Base-by-base conservation (phyloP, 78 protist genomes). In the Tieghemostelium lacteum region DNA sequence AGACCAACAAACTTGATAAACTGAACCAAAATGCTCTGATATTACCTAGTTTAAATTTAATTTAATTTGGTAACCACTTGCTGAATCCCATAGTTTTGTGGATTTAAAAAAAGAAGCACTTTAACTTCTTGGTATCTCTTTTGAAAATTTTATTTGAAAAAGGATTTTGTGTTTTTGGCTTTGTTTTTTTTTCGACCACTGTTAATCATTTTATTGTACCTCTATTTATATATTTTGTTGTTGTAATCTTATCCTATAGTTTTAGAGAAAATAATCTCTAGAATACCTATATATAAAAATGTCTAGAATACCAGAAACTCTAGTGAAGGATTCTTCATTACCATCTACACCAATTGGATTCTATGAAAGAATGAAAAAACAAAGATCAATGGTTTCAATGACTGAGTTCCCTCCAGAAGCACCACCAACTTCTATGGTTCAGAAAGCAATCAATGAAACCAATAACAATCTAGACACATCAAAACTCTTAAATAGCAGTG, bases 1-100 rank as follows among this genome's bases (percentile, higher is more conserved):
- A 1, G 98, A 87, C 99, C 99, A 98, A n/a, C 96, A 92, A 16
- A 98, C 93, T 80, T 96, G 98, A 92, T 98, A 99, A 39, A 98
- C 99, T 0, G 98, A 91, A 19, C 98, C 98, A 7, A 98, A 99
- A 74, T 99, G 99, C 99, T 19, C 99, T 85, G 33, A 98, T 40
- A 31, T 93, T 94, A 22, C 94, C 74, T 4, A 97, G 24, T 26
- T 96, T n/a, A 36, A 97, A 97, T 94, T 95, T 96, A n/a, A n/a
- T n/a, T n/a, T n/a, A n/a, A n/a, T n/a, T n/a, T n/a, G 96, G 92
- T 95, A 95, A 63, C 98, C 98, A 20, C 75, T 89, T 16, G 10
- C 12, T 0, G 94, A 96, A 33, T 96, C 95, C 99, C 99, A 98
- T 24, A 98, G 71, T n/a, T 96, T 94, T 3, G 98, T 94, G 1